Base-by-base conservation (phyloP, 2,329 filamentous ascomycete species). In the Fusarium mundagurra region DNA sequence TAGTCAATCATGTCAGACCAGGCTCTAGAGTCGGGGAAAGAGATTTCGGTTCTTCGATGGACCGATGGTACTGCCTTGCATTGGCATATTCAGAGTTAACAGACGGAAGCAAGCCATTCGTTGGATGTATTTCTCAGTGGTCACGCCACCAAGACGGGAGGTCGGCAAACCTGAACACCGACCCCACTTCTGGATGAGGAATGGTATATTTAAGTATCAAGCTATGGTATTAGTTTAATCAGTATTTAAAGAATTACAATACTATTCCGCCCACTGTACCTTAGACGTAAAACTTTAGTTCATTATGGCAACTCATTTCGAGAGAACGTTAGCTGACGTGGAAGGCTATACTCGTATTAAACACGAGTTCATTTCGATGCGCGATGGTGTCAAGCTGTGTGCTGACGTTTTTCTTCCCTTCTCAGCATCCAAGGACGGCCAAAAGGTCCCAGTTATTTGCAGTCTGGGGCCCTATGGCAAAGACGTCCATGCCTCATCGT, bases 231-330 rank as follows among this genome's bases (percentile, higher is more conserved):
- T 14, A 14, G 2, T 39, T 22, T 5, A 39, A 22, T 22, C 12
- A 0, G 0, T 39, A 22, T 8, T 22, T 0, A 14, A 13, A 6
- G 4, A 6, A 5, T 13, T 39, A 6, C 8, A 22, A 39, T 8
- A 22, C 22, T 14, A 1, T 5, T 14, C 14, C 2, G 20, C 20
- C 4, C 0, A 3, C 12, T 8, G 16, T 41, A 41, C 39, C 8
- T 9, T 14, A 0, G 4, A 41, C 1, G 16, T 8, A 8, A 4
- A 8, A 6, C 8, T 43, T 11, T 17, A 43, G 3, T 27, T 44
- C 17, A 13, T 27, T 5, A 27, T 45, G n/a, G 8, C 17, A 6
- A 18, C 6, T 5, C 6, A 12, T 12, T 45, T 24, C 0, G 2
- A 27, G 3, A 8, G 17, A 13, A 27, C 43, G 17, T 27, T 17